Base-by-base conservation (phyloP, 768 basidiomycete genomes). In the Hortiboletus flavorubellus region DNA sequence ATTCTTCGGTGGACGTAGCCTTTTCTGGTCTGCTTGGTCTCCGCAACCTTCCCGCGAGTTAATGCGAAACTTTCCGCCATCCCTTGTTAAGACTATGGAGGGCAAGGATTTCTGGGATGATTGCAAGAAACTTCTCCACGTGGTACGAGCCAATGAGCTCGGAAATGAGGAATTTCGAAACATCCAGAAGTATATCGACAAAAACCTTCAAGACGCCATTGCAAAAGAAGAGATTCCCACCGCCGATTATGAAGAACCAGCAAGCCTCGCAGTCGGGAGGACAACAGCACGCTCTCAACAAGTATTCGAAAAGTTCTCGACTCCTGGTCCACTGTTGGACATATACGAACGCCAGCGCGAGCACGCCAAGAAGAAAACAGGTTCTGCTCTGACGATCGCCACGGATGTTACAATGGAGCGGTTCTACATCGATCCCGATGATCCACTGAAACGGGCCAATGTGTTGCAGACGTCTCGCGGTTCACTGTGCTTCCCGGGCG, bases 1-100 rank as follows among this genome's bases (percentile, higher is more conserved):
- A 29, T 63, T 53, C 46, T 63, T 63, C 40, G 61, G 61, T 18
- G 61, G 61, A 16, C 57, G 61, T 6, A 58, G 56, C 30, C 35
- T 51, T 9, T 60, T 63, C 39, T 63, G 39, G 39, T 62, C 60
- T 12, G 61, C 61, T 2, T 63, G 61, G 61, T 59, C 49, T n/a
- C 61, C 61, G 23, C 52, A 44, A 7, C 61, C 61, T 2, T 43
- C 45, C 21, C 26, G 35, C 5, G 41, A 12, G 6, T 39, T 59
- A 23, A 54, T 63, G 51, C 62, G 62, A 1, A 49, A 50, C 14
- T 63, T 59, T 37, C 62, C 62, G 2, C 33, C 42, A 16, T 57
- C 62, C 14, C 15, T 63, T 5, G 14, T 50, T 4, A 39, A 45
- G 2, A 50, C 53, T 30, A 48, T 39, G 0, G 15, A 38, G 9